Percentiles rank a stretch among this genome's conserved stretches.
Evolutionary conservation across 495 filamentous ascomycete species (phyloP).

Genomic region (Aspergillus egyptiacus): DNA sequence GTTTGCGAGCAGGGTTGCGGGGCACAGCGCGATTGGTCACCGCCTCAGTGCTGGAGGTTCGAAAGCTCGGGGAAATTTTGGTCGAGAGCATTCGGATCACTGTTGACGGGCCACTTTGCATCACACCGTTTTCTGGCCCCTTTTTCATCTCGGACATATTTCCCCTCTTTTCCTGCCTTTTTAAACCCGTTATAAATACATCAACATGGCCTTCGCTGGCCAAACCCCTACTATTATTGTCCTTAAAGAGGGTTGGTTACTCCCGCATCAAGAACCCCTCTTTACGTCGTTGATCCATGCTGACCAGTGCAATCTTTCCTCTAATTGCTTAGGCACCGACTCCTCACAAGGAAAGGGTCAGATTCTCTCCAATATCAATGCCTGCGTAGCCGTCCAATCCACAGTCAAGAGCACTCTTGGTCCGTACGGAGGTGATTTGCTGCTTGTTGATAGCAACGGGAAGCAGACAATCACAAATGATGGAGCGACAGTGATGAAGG

Average conservation of each 20-base stretch:
- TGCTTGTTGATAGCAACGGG: constrained; percentile 93
- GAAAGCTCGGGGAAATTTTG: constrained; percentile 47
- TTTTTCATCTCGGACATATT: constrained; percentile 1
- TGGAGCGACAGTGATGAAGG: constrained; percentile 99
- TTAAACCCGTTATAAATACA: constrained; percentile 2
- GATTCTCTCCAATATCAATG: constrained; percentile 97
- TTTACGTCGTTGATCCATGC: constrained; percentile 7
- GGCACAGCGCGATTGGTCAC: constrained; percentile 31
- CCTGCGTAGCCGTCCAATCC: constrained; percentile 92
- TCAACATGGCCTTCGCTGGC: constrained; percentile 88
- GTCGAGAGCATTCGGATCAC: constrained; percentile 21
- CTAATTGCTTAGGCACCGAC: constrained; percentile 69
- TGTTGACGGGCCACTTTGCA: constrained; percentile 19
- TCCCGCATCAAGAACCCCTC: constrained; percentile 29
- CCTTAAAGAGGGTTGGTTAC: constrained; percentile 82
- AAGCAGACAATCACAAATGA: constrained; percentile 97
- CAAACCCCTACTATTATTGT: constrained; percentile 98
- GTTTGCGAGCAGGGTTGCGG: constrained; percentile 23
- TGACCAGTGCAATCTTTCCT: constrained; percentile 9
- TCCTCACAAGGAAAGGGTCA: constrained; percentile 95
- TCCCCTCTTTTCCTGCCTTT: constrained; percentile 8
- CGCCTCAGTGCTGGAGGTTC: constrained; percentile 30
- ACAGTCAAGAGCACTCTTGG: constrained; percentile 93
- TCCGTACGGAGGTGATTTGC: constrained; percentile 94
- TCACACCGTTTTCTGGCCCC: constrained; percentile 16